These are phyloP conservation scores for Fraxinus baroniana DNA, from an alignment of 305 asterid genomes.

Conservation along the genomic window DNA sequence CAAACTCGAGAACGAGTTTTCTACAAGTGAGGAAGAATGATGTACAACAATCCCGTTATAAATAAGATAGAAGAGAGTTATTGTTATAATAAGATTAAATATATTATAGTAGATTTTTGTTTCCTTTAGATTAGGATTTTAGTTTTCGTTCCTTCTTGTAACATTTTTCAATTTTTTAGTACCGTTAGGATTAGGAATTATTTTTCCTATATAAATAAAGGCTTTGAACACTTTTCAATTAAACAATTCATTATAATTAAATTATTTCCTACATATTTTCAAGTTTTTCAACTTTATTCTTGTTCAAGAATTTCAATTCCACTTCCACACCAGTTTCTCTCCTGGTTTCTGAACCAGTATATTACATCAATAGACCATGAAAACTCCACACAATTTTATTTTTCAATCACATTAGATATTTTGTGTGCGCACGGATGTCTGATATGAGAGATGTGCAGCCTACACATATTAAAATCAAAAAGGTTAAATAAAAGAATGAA, in stretches of 20 bases:
- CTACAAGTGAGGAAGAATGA: not conserved
- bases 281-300: not conserved
- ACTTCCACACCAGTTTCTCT: not conserved
- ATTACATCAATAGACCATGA: constrained; percentile 10
- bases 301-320: not conserved
- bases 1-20: not conserved
- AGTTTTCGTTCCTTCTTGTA: not conserved
- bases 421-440: not conserved
- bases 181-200: not conserved
- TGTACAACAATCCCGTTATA: not conserved
- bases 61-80: not conserved
- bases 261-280: not conserved
- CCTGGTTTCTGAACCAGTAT: not conserved
- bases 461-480: constrained; percentile 7
- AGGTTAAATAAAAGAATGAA: constrained; percentile 20
- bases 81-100: not conserved
- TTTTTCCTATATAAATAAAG: not conserved
- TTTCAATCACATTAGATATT: not conserved
- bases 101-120: not conserved
- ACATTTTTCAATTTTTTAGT: not conserved
- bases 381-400: constrained; percentile 2
- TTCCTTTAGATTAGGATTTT: not conserved
- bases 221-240: not conserved
- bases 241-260: not conserved
- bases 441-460: constrained; percentile 17